A percentile compares a stretch with the other conserved stretches of the same genome.
These are phyloP conservation scores for Brassica incana DNA, from an alignment of 345 rosid species.

Conservation along the genomic window DNA sequence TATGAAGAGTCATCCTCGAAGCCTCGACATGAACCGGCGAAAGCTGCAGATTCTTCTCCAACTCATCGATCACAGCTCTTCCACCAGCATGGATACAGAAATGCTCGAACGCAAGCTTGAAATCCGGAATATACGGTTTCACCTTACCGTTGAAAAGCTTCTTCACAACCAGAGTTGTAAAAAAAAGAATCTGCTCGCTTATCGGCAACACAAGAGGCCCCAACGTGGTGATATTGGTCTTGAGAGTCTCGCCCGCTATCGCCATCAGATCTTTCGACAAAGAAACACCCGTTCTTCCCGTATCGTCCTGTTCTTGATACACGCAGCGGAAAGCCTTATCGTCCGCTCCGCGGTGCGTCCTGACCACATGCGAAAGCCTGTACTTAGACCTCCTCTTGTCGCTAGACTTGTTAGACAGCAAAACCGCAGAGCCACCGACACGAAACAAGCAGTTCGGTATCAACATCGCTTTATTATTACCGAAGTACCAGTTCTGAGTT, in stretches of 20 bases:
- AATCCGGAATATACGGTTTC: constrained; percentile 49
- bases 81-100: constrained; percentile 65
- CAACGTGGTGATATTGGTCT: constrained; percentile 48
- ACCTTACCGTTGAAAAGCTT: constrained; percentile 42
- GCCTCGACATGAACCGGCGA: constrained; percentile 49
- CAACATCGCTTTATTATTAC: constrained; percentile 50
- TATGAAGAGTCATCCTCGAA: constrained; percentile 49
- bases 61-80: constrained; percentile 50
- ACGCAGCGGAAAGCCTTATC: constrained; percentile 49
- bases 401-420: constrained; percentile 40
- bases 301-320: constrained; percentile 46
- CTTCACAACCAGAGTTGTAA: constrained; percentile 38
- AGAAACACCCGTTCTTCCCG: constrained; percentile 42
- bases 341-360: constrained; percentile 53
- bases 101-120: constrained; percentile 54
- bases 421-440: constrained; percentile 47
- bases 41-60: constrained; percentile 53
- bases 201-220: constrained; percentile 51
- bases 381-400: constrained; percentile 46
- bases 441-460: constrained; percentile 55
- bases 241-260: constrained; percentile 49
- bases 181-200: constrained; percentile 49
- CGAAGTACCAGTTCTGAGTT: constrained; percentile 51
- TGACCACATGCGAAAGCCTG: constrained; percentile 44
- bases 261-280: constrained; percentile 49